Base-by-base conservation (phyloP, 2,329 filamentous ascomycete genomes). In the Fusarium sp. region DNA sequence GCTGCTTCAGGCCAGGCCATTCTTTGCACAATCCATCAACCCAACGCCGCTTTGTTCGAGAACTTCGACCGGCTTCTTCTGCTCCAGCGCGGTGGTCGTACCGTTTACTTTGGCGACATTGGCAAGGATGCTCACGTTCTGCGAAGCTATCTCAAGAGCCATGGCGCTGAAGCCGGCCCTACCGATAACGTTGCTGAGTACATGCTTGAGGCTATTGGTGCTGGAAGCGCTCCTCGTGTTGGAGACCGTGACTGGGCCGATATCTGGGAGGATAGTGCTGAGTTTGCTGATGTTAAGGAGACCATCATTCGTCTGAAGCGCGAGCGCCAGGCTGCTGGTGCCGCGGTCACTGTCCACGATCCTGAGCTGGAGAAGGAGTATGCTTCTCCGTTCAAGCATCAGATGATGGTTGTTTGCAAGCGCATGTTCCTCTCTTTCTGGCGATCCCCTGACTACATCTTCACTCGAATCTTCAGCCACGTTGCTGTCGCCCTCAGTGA, bases 11-110 rank as follows among this genome's bases (percentile, higher is more conserved):
- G 94, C 4, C 95, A 97, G 79, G 94, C 94, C 15, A 94, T 97
- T 74, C 87, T 97, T 7, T 97, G 94, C 83, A 97, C 95, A 0
- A 97, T 97, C 71, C 95, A 97, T 80, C 95, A 97, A 80, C 94
- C 95, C 4, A 95, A 95, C 73, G 93, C 93, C 22, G 91, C 93
- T 1, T 86, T 97, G 0, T 97, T 97, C 75, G 93, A 96, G 81
- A 92, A 95, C 81, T 97, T 97, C 73, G 94, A 97, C 79, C 89
- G 94, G 18, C 87, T 97, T 5, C 84, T 97, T 10, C 86, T 97
- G 6, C 87, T 97, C 5, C 90, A 95, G 81, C 88, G 89, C 44
- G 94, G 94, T 67, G 94, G 94, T 8, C 88, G 91, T 61, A 93
- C 92, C 51, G 93, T 97, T 55, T 97, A 97, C 83, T 95, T 96